Conservation (phyloP, 1,139 yeast species). For the Candida sp. region DNA sequence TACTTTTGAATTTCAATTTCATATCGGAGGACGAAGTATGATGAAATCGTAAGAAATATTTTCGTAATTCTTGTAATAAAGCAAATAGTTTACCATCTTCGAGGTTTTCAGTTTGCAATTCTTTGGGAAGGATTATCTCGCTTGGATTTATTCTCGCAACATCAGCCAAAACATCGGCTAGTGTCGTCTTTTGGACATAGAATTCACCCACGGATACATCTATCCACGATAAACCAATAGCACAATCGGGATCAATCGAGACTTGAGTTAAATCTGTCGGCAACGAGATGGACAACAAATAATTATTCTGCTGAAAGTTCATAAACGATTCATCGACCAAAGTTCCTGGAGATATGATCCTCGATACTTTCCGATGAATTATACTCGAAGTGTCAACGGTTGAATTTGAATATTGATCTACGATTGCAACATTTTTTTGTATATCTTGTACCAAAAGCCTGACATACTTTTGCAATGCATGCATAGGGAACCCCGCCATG, state of each 20-base stretch:
- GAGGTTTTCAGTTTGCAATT: slow-evolving; percentile 26
- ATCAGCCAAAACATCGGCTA: slow-evolving; percentile 54
- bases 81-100: slow-evolving; percentile 52
- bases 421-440: slow-evolving; percentile 71
- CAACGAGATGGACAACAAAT: slow-evolving; percentile 59
- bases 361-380: slow-evolving; percentile 65
- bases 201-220: slow-evolving; percentile 85
- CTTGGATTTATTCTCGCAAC: slow-evolving; percentile 65
- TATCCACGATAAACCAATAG: slow-evolving; percentile 82
- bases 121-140: slow-evolving; percentile 54
- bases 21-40: slow-evolving; percentile 27
- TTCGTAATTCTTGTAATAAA: slow-evolving; percentile 57
- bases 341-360: slow-evolving; percentile 93
- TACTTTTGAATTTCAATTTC: slow-evolving; percentile 39
- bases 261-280: slow-evolving; percentile 45
- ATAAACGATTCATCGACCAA: slow-evolving; percentile 83
- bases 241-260: slow-evolving; percentile 43
- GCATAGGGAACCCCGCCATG: slow-evolving; percentile 89
- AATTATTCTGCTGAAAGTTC: slow-evolving; percentile 70
- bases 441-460: slow-evolving; percentile 68
- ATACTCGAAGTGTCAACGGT: slow-evolving; percentile 22
- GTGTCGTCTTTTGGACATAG: slow-evolving; percentile 59
- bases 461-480: slow-evolving; percentile 69
- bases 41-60: slow-evolving; percentile 59
- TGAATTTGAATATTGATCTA: slow-evolving; percentile 57